Conservation (phyloP, 169 alveolate genomes). For the Plasmodium fragile region DNA sequence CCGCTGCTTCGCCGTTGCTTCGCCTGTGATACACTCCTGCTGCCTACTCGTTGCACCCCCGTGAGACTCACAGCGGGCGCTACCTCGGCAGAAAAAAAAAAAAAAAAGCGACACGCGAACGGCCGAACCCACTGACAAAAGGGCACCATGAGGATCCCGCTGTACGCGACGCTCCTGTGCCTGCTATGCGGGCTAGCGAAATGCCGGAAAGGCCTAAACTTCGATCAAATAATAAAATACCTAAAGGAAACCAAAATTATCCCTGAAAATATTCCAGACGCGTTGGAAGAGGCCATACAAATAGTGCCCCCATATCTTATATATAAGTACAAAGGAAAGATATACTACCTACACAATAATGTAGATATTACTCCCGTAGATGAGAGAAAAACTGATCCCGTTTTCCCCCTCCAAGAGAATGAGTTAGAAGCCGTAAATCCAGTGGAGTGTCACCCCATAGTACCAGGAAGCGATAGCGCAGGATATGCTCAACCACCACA, state of each 20-base stretch:
- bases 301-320: slow-evolving; percentile 53
- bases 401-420: not conserved
- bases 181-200: not conserved
- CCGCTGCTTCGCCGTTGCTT: not conserved
- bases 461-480: not conserved
- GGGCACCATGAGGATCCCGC: slow-evolving; percentile 9
- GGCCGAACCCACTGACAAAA: not conserved
- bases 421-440: not conserved
- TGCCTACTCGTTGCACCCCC: not conserved
- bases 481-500: not conserved
- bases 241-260: slow-evolving; percentile 36
- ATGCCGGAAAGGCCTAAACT: slow-evolving; percentile 7
- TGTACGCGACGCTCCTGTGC: not conserved
- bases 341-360: slow-evolving; percentile 47
- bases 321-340: slow-evolving; percentile 37
- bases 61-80: not conserved
- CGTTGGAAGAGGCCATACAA: slow-evolving; percentile 1
- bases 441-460: slow-evolving; percentile 11
- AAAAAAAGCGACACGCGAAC: not conserved
- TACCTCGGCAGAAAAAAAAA: not conserved
- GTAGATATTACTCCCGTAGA: slow-evolving; percentile 6
- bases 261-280: slow-evolving; percentile 32
- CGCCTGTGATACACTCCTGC: not conserved
- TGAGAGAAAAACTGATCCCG: not conserved
- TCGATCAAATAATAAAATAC: slow-evolving; percentile 36